A percentile compares a stretch with the other conserved stretches of the same genome.
These are phyloP conservation scores for Dipodascus albidus DNA, from an alignment of 805 yeast genomes.

Conservation along the genomic window DNA sequence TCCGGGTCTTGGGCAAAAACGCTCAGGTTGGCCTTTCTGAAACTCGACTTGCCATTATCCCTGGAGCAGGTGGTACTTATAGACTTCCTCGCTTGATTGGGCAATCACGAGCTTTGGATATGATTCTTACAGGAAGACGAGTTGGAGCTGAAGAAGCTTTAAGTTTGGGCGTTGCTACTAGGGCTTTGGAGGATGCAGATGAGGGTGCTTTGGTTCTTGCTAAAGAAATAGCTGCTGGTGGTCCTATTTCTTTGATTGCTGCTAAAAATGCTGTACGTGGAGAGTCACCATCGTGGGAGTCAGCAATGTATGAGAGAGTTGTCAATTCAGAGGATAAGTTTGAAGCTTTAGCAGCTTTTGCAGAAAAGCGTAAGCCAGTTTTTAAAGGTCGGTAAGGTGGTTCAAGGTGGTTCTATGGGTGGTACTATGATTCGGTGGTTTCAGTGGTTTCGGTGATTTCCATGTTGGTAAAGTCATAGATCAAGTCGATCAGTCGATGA, in stretches of 20 bases:
- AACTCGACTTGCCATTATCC: constrained; percentile 33
- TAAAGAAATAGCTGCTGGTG: constrained; percentile 19
- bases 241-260: constrained; percentile 21
- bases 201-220: constrained; percentile 19
- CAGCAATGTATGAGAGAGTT: constrained; percentile 16
- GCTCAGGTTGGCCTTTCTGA: constrained; percentile 34
- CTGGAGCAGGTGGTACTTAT: constrained; percentile 39
- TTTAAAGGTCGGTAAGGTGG: constrained; percentile 19
- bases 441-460: too few relatives aligned
- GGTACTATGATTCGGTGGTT: too few relatives aligned
- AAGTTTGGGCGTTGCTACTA: constrained; percentile 27
- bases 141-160: constrained; percentile 29
- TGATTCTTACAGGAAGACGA: constrained; percentile 29
- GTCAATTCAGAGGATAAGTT: constrained; percentile 24
- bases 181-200: constrained; percentile 16
- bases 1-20: constrained; percentile 26
- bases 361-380: constrained; percentile 26
- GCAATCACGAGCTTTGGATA: constrained; percentile 30
- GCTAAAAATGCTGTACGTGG: constrained; percentile 23
- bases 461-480: too few relatives aligned
- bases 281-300: constrained; percentile 17
- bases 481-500: too few relatives aligned
- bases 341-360: constrained; percentile 30
- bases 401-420: too few relatives aligned
- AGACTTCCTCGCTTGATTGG: constrained; percentile 31